Percentiles rank a stretch among this genome's conserved stretches.
These are phyloP conservation scores for Moelleriella libera DNA, from an alignment of 2,329 filamentous ascomycete genomes.

Conservation along the genomic window DNA sequence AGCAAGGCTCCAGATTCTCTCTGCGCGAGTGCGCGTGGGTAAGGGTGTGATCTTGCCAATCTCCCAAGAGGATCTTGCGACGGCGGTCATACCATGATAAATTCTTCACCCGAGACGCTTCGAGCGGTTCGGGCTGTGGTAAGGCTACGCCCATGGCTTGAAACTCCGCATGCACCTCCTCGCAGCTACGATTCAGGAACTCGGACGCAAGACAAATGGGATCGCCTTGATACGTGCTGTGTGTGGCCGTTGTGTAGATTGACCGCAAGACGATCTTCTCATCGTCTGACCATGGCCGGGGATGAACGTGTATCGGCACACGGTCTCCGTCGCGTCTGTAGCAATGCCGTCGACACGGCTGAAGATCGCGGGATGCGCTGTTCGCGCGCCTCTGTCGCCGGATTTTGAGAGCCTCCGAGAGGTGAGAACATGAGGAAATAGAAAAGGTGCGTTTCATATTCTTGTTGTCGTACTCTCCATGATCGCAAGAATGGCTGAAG, in stretches of 20 bases:
- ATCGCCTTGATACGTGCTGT: conserved; percentile 24
- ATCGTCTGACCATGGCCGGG: conserved; percentile 29
- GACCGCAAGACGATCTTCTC: conserved; percentile 33
- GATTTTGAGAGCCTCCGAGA: conserved; percentile 17
- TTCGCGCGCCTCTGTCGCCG: conserved; percentile 8
- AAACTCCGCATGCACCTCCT: conserved; percentile 28
- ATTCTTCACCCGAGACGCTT: conserved; percentile 25
- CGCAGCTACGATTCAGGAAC: conserved; percentile 36
- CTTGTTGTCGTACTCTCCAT: conserved; percentile 42
- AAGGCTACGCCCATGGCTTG: conserved; percentile 11
- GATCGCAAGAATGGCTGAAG: conserved; percentile 45
- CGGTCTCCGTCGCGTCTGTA: conserved; percentile 15
- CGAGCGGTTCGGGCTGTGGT: conserved; percentile 11
- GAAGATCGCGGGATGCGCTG: conserved; percentile 4
- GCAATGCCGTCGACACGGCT: conserved; percentile 27
- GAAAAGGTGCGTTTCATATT: conserved; percentile 39
- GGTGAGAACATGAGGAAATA: conserved; percentile 18
- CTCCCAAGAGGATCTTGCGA: conserved; percentile 36
- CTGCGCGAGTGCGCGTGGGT: conserved; percentile 41
- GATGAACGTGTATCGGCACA: conserved; percentile 1
- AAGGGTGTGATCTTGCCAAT: conserved; percentile 41
- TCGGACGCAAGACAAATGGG: conserved; percentile 35
- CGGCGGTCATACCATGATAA: conserved; percentile 42
- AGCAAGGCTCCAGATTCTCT: conserved; percentile 49
- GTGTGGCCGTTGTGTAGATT: conserved; percentile 26